These are phyloP conservation scores for Naganishia antarctica DNA, from an alignment of 768 basidiomycete species.

Conservation along the genomic window DNA sequence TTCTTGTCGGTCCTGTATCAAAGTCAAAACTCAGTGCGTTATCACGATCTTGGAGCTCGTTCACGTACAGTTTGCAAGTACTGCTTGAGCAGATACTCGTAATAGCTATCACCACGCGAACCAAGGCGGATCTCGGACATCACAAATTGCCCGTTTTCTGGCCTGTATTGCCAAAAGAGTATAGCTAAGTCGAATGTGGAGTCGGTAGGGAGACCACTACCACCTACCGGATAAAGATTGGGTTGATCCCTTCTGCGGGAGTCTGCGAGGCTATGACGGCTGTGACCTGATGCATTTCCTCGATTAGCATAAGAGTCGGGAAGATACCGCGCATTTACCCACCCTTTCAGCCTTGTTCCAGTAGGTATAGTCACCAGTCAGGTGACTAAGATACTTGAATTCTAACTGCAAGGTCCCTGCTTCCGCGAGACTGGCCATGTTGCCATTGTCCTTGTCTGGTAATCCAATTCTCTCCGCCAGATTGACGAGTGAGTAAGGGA, in stretches of 20 bases:
- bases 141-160: conserved; percentile 56
- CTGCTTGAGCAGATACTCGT: conserved; percentile 78
- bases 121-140: conserved; percentile 78
- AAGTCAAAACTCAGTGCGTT: background rate
- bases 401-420: conserved; percentile 85
- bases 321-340: background rate
- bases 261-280: conserved; percentile 61
- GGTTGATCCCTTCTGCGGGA: conserved; percentile 67
- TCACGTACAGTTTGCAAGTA: conserved; percentile 69
- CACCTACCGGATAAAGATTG: conserved; percentile 75
- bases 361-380: conserved; percentile 72
- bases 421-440: conserved; percentile 73
- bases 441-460: conserved; percentile 59
- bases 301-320: background rate
- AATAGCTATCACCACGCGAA: conserved; percentile 87
- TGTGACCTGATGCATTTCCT: conserved; percentile 33
- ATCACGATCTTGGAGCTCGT: conserved; percentile 17
- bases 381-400: conserved; percentile 73
- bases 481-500: conserved; percentile 77
- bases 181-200: background rate
- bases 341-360: conserved; percentile 78
- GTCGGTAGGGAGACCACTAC: background rate
- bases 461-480: conserved; percentile 61
- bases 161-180: conserved; percentile 42
- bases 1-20: conserved; percentile 60